Evolutionary conservation across 2,329 filamentous ascomycete genomes (phyloP), one percentile per base, ranked within the genome.

Genomic region (Ceratocystis harringtonii): DNA sequence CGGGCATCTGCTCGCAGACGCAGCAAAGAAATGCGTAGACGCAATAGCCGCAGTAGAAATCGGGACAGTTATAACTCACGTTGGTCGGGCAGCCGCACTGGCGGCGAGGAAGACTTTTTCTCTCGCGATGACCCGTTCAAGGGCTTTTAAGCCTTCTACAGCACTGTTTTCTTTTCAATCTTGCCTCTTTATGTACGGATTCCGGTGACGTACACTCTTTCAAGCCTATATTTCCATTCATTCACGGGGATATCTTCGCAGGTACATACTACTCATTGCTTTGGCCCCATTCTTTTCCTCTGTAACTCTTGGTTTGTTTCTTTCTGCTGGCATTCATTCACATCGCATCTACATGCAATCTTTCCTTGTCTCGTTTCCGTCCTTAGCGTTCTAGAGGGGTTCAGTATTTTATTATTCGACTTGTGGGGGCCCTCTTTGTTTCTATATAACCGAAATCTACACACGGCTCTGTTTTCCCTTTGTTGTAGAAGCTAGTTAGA

Each of bases 81-180:
- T 22, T 65, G 63, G 66, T 65, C 60, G 15, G 66, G 61, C 48
- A 68, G 68, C 44, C 67, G 62, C 8, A 65, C 19, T n/a, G 76
- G 8, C 74, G 62, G 76, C 17, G 81, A 84, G 68, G 82, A 85
- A 66, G 82, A 85, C 66, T 83, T 78, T 70, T 78, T 79, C 57
- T 57, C 63, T 71, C 75, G 79, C 45, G 81, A 85, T 28, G 83
- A 87, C 68, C 84, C 84, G 1, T 86, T 86, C 69, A 79, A 77
- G 69, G 83, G 83, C 2, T 86, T 86, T 69, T 86, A 71, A 28
- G 19, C 36, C 10, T 8, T 4, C 36, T 12, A 2, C 12, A 41
- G 3, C 36, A 41, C 36, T 12, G 36, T 36, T 36, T 8, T 36
- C 12, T 3, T 41, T 41, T 12, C 3, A 0, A 4, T 10, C 32